A percentile compares a stretch with the other conserved stretches of the same genome.
Evolutionary conservation across 805 yeast genomes (phyloP).

Genomic region (Priceomyces melissophilus): DNA sequence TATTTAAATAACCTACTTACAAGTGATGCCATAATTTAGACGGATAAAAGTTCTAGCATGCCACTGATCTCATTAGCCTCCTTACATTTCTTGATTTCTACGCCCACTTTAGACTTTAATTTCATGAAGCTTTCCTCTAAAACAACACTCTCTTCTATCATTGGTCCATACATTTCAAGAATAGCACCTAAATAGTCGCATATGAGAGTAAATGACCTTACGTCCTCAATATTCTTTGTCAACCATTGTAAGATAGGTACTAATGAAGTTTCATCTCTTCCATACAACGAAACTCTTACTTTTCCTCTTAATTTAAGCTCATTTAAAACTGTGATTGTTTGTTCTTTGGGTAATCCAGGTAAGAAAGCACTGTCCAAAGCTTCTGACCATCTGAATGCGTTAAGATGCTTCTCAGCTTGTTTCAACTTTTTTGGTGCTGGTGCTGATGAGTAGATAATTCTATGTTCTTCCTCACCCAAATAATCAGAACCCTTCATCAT

Average conservation of each 20-base stretch:
- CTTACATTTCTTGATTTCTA: constrained; percentile 72
- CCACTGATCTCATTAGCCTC: constrained; percentile 91
- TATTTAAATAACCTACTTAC: neutral
- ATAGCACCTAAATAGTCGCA: constrained; percentile 68
- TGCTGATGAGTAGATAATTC: constrained; percentile 57
- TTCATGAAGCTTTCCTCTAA: constrained; percentile 67
- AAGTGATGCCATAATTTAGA: constrained; percentile 20
- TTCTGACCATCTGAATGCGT: constrained; percentile 88
- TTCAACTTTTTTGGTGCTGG: constrained; percentile 58
- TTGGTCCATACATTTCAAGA: constrained; percentile 71
- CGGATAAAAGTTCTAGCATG: constrained; percentile 82
- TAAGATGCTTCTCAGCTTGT: constrained; percentile 78
- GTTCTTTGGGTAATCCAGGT: constrained; percentile 74
- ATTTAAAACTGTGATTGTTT: constrained; percentile 75
- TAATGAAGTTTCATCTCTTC: constrained; percentile 80
- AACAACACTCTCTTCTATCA: constrained; percentile 70
- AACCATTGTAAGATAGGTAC: constrained; percentile 90
- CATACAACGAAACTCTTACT: constrained; percentile 71
- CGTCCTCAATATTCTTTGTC: constrained; percentile 71
- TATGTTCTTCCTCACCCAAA: constrained; percentile 83
- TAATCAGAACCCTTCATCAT: constrained; percentile 91
- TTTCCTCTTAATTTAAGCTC: constrained; percentile 90
- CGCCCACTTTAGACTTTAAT: constrained; percentile 57
- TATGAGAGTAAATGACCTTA: constrained; percentile 59
- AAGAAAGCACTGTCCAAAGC: constrained; percentile 86